phyloP scores from a whole-genome alignment of 495 filamentous ascomycete genomes.

The Daldinia vernicosa region DNA sequence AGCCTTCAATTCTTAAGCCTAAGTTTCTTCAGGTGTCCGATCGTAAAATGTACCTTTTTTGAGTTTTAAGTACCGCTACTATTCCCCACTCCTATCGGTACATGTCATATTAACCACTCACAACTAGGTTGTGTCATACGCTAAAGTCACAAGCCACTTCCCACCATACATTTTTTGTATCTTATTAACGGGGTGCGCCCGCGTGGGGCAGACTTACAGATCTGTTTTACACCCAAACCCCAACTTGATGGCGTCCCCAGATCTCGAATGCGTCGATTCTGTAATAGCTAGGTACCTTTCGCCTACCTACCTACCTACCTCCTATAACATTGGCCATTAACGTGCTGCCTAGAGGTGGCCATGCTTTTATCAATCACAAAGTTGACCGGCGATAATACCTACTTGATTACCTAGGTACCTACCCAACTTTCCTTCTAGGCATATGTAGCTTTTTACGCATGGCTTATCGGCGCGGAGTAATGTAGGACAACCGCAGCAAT shows the following conservation, averaged over 20 bases:
- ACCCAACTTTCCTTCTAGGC: background rate
- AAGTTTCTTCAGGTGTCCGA: background rate
- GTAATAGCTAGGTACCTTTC: constrained; percentile 10
- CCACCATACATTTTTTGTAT: constrained; percentile 5
- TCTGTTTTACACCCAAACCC: constrained; percentile 26
- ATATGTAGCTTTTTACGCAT: background rate
- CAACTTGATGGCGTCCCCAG: constrained; percentile 30
- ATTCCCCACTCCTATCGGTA: constrained; percentile 25
- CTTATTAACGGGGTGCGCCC: constrained; percentile 30
- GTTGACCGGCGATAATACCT: background rate
- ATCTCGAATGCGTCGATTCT: background rate
- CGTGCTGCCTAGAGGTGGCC: background rate
- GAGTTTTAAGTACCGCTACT: constrained; percentile 26
- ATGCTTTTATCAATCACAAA: background rate
- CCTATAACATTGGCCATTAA: constrained; percentile 1
- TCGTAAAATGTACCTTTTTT: constrained; percentile 16
- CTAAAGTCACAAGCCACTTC: constrained; percentile 44
- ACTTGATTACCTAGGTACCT: background rate
- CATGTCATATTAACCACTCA: constrained; percentile 31
- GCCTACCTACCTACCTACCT: background rate
- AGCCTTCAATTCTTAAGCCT: too few relatives aligned
- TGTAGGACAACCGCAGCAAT: constrained; percentile 13
- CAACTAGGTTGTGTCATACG: constrained; percentile 42
- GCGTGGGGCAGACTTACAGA: constrained; percentile 16
- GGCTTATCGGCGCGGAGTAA: background rate